These are phyloP conservation scores for Zopfia rhizophila DNA, from an alignment of 2,329 filamentous ascomycete species.

Conservation along the genomic window DNA sequence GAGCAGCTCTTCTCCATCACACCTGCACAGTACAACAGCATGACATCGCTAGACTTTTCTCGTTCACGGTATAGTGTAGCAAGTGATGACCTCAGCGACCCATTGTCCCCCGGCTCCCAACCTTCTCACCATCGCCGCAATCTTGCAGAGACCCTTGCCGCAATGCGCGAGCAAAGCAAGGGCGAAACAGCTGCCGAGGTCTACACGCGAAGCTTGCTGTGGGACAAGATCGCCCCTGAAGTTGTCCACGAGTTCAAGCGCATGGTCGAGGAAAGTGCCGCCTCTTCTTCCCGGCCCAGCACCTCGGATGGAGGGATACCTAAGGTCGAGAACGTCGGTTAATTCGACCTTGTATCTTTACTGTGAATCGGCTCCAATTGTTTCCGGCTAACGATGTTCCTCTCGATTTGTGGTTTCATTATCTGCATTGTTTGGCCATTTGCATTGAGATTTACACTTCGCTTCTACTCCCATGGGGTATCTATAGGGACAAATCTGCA, in stretches of 20 bases:
- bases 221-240: constrained; percentile 92
- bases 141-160: constrained; percentile 81
- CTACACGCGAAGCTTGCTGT: constrained; percentile 90
- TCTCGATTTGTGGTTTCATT: constrained; percentile 31
- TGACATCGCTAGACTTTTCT: constrained; percentile 79
- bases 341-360: constrained; percentile 33
- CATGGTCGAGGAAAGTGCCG: constrained; percentile 81
- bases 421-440: constrained; percentile 39
- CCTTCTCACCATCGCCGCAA: constrained; percentile 74
- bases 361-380: too few relatives aligned
- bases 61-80: constrained; percentile 59
- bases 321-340: constrained; percentile 43
- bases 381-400: too few relatives aligned
- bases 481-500: constrained; percentile 48
- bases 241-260: constrained; percentile 93
- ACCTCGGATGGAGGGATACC: constrained; percentile 38
- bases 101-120: constrained; percentile 50
- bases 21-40: constrained; percentile 85
- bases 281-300: constrained; percentile 44
- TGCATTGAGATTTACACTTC: constrained; percentile 44
- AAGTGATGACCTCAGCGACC: constrained; percentile 56
- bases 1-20: constrained; percentile 90
- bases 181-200: constrained; percentile 81
- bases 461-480: constrained; percentile 37
- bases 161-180: constrained; percentile 78